Percentiles rank a stretch among this genome's conserved stretches.
Evolutionary conservation across 1,139 yeast species (phyloP).

Genomic region (Pichia inconspicua): DNA sequence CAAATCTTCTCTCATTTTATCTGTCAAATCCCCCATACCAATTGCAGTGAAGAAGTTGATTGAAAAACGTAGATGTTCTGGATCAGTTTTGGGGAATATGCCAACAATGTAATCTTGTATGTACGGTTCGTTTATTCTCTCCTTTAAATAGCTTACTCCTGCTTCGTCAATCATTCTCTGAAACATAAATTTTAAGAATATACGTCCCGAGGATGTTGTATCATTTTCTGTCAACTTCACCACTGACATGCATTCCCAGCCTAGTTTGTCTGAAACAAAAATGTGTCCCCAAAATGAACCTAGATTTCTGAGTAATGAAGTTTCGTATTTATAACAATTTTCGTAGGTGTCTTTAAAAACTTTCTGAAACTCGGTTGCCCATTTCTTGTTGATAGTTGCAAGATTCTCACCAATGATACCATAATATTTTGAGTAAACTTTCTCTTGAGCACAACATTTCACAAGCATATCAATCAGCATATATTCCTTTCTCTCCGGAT

Average conservation of each 20-base stretch:
- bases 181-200: slow-evolving; percentile 72
- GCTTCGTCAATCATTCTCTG: slow-evolving; percentile 75
- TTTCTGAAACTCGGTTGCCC: slow-evolving; percentile 48
- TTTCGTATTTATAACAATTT: slow-evolving; percentile 58
- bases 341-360: slow-evolving; percentile 53
- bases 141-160: slow-evolving; percentile 47
- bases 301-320: slow-evolving; percentile 66
- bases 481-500: slow-evolving; percentile 29
- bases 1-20: slow-evolving; percentile 62
- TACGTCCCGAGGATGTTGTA: slow-evolving; percentile 74
- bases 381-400: slow-evolving; percentile 39
- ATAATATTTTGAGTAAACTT: slow-evolving; percentile 77
- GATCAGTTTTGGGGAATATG: slow-evolving; percentile 37
- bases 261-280: slow-evolving; percentile 61
- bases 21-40: slow-evolving; percentile 79
- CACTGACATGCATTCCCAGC: slow-evolving; percentile 48
- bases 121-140: slow-evolving; percentile 44
- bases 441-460: slow-evolving; percentile 81
- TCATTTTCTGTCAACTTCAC: slow-evolving; percentile 61
- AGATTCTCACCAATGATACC: slow-evolving; percentile 73
- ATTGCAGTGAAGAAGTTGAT: slow-evolving; percentile 92
- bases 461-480: slow-evolving; percentile 67
- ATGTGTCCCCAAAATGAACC: slow-evolving; percentile 86
- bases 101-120: slow-evolving; percentile 42
- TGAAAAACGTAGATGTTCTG: slow-evolving; percentile 65